Evolutionary conservation across 768 basidiomycete species (phyloP).

Genomic region (Termitomyces sp.): DNA sequence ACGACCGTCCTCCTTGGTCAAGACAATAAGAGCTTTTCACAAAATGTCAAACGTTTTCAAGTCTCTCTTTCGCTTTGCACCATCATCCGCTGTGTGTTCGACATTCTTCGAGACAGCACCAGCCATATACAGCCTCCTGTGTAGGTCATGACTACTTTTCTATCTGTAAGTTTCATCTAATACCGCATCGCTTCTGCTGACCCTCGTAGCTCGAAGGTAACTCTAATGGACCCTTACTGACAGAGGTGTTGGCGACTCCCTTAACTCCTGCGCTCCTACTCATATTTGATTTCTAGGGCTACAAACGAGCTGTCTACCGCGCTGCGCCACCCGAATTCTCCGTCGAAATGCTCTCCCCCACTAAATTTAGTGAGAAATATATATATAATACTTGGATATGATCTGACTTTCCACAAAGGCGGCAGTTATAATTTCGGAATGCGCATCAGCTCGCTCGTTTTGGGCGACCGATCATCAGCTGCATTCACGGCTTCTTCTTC

Average conservation of each 20-base stretch:
- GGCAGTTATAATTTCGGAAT: conserved; percentile 56
- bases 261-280: background rate
- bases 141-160: conserved; percentile 2
- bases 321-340: conserved; percentile 54
- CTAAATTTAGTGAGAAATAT: conserved; percentile 44
- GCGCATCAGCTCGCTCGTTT: conserved; percentile 43
- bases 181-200: background rate
- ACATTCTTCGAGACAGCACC: background rate
- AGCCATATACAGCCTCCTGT: background rate
- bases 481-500: conserved; percentile 29
- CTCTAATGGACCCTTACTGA: conserved; percentile 5
- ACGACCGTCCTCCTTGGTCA: conserved; percentile 2
- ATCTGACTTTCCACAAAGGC: conserved; percentile 27
- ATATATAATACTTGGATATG: background rate
- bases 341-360: conserved; percentile 52
- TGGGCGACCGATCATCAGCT: conserved; percentile 31
- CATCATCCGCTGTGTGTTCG: background rate
- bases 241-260: conserved; percentile 7
- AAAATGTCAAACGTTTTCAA: conserved; percentile 18
- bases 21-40: conserved; percentile 26
- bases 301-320: conserved; percentile 56
- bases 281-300: conserved; percentile 32
- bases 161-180: background rate
- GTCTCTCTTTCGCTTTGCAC: conserved; percentile 10
- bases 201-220: conserved; percentile 5